Conservation (phyloP, 2,329 filamentous ascomycete species). For the Celoporthe dispersa region DNA sequence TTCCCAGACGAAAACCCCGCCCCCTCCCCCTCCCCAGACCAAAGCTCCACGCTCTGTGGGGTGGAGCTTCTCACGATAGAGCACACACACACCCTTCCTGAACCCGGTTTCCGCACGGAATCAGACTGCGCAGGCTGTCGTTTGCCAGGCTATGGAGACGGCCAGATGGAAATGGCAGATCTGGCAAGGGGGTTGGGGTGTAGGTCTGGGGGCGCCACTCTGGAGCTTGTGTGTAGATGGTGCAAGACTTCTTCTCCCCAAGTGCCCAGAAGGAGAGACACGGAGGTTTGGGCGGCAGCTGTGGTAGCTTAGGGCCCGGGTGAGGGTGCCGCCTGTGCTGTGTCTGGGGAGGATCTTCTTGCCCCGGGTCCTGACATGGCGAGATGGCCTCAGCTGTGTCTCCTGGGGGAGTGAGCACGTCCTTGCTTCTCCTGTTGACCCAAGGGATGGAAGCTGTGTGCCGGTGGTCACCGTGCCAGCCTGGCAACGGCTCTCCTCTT, state of each 20-base stretch:
- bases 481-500: too few species aligned
- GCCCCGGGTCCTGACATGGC: neutral
- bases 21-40: neutral
- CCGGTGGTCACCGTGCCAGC: neutral
- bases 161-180: too few species aligned
- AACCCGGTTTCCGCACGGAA: neutral
- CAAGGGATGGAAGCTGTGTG: neutral
- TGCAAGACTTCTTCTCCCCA: neutral
- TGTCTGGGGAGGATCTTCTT: neutral
- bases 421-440: neutral
- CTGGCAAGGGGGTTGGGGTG: too few species aligned
- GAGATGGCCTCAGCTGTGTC: neutral
- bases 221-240: too few species aligned
- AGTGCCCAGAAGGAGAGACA: neutral
- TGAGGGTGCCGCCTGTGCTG: neutral
- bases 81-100: neutral
- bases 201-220: too few species aligned
- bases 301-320: neutral
- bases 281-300: too few species aligned
- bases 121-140: neutral
- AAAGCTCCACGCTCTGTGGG: neutral
- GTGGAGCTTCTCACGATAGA: neutral
- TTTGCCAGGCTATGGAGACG: neutral
- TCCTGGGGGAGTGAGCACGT: too few species aligned
- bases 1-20: neutral